Evolutionary conservation across 495 filamentous ascomycete genomes (phyloP), one percentile per base, ranked within the genome.

Genomic region (Chaetomidium leptoderma): DNA sequence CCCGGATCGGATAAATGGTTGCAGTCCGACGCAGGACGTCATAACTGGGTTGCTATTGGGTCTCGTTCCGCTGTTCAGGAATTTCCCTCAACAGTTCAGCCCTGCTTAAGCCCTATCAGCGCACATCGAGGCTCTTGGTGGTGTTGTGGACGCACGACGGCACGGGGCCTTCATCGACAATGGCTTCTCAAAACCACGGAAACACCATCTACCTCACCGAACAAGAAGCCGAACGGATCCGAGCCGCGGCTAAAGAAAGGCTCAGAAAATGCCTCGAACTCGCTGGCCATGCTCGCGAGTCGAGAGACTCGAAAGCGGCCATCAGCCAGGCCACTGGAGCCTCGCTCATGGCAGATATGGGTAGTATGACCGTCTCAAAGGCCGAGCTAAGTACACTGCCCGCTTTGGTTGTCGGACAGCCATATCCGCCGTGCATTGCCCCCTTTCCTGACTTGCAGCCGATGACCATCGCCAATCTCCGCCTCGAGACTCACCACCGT

Each of bases 301-400:
- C 52, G 0, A 24, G 50, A 26, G 52, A 45, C 11, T n/a, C 39
- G 3, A 45, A 45, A 26, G 26, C 9, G 11, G 52, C 52, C 40
- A 55, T 55, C 40, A 33, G 52, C 27, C 26, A 55, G 14, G 52
- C 52, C 10, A 55, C 52, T 2, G 39, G 52, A 3, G 52, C 52
- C n/a, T 17, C 52, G 0, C 40, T 55, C 17, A 36, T 55, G 52
- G 40, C 39, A 2, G 40, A 55, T 14, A 55, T 55, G 39, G 29
- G 39, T 40, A 35, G 19, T 17, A 32, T 43, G 36, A 23, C 24
- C 16, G 3, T 29, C 14, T 1, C 21, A 3, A 23, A 53, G 21
- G 16, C 51, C 2, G 14, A 42, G 10, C n/a, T 2, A 2, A 29
- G 13, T 17, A 26, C 30, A 21, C n/a, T 45, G 7, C 40, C 52